Base-by-base conservation (phyloP, 192 early-diverging fungal genomes). In the Backusella australiensis region DNA sequence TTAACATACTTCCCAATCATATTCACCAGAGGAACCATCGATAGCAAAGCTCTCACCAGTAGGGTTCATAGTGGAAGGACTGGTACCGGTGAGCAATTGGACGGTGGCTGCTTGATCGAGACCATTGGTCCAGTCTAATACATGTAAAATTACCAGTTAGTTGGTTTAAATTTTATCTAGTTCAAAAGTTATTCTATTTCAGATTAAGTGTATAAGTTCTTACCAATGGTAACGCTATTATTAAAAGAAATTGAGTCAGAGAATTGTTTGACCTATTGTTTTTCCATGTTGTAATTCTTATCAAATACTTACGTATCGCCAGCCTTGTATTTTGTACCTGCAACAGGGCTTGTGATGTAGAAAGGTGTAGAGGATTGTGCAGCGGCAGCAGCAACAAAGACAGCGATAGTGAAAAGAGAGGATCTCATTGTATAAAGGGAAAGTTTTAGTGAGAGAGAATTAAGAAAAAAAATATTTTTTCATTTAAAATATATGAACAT, bases 311-410 rank as follows among this genome's bases (percentile, higher is more conserved):
- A 80, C 79, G 26, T 46, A 21, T 52, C n/a, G 19, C 79, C 79
- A 66, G 80, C 75, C 12, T 34, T 75, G 23, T 69, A 77, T 34
- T 3, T 29, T 67, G 52, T 77, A 26, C 76, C 76, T 41, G 59
- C 56, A 52, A 81, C 49, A 23, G 80, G 80, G 21, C 53, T 19
- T 19, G 80, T 81, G 56, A 81, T 71, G 35, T 81, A 81, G 68
- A 77, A 81, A 29, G 75, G 38, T 21, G 70, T 71, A 12, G 56
- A 63, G 34, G 49, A 35, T n/a, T 77, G 75, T 53, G 78, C 69
- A 36, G 73, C 69, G 11, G 34, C 71, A 7, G 53, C 35, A 29
- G 75, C 65, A 26, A 74, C 53, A 17, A 74, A 39, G 26, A 81
- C 41, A 17, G 72, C 59, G 34, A 76, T 29, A 59, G 70, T 23